These are phyloP conservation scores for Ilex aquifolium DNA, from an alignment of 257 asterid genomes.

Conservation along the genomic window DNA sequence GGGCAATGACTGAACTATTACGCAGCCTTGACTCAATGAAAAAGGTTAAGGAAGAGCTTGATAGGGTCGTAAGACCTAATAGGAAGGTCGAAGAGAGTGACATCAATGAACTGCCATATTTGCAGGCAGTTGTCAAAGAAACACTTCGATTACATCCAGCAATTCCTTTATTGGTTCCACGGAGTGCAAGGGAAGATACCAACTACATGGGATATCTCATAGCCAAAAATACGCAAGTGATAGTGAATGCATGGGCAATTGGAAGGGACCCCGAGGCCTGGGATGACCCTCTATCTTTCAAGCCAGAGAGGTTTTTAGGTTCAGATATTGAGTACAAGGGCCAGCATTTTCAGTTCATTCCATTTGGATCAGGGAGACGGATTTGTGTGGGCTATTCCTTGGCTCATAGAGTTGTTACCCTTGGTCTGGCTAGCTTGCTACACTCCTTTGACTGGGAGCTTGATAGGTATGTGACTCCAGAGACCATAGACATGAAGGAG, in stretches of 20 bases:
- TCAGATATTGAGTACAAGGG: conserved; percentile 49
- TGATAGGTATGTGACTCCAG: not conserved
- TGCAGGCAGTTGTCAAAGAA: conserved; percentile 16
- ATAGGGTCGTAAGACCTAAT: conserved; percentile 4
- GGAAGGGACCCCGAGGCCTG: conserved; percentile 38
- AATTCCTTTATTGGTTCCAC: conserved; percentile 21
- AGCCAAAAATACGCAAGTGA: conserved; percentile 25
- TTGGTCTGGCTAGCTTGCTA: conserved; percentile 2
- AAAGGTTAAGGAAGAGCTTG: conserved; percentile 23
- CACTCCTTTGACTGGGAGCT: conserved; percentile 2
- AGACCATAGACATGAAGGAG: conserved; percentile 4
- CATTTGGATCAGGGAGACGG: conserved; percentile 61
- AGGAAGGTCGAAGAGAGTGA: conserved; percentile 21
- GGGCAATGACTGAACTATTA: conserved; percentile 36
- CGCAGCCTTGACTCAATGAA: conserved; percentile 15
- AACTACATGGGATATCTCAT: conserved; percentile 24
- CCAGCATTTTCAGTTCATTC: conserved; percentile 44
- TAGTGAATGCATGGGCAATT: conserved; percentile 22
- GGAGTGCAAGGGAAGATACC: conserved; percentile 21
- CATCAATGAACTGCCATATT: conserved; percentile 20
- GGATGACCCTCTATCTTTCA: conserved; percentile 46
- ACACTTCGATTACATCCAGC: conserved; percentile 31
- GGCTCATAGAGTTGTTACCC: conserved; percentile 2
- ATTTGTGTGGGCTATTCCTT: conserved; percentile 24
- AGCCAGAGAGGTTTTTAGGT: conserved; percentile 44